Evolutionary conservation across 2,329 filamentous ascomycete species (phyloP).

Genomic region (Cordyceps tenuipes): DNA sequence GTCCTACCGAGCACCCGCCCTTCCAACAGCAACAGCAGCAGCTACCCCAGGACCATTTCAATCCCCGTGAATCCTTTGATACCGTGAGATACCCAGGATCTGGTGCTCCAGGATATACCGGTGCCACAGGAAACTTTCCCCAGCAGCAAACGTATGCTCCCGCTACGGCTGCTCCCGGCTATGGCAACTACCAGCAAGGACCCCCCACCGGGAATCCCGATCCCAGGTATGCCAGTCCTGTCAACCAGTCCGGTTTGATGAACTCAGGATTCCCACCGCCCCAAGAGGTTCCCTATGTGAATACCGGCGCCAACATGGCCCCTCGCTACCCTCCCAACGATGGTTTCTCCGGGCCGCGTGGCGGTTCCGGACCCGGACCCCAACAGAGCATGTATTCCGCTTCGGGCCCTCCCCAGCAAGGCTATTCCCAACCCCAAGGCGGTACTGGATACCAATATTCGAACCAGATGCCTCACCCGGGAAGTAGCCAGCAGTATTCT

Average conservation of each 20-base stretch:
- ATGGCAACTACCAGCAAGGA: conserved; percentile 18
- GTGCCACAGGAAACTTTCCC: conserved; percentile 31
- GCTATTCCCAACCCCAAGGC: conserved; percentile 23
- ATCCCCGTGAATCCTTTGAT: conserved; percentile 34
- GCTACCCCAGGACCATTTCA: conserved; percentile 25
- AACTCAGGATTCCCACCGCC: conserved; percentile 22
- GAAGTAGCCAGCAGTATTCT: conserved; percentile 24
- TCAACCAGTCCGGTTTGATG: conserved; percentile 22
- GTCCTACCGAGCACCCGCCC: conserved; percentile 34
- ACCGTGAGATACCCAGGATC: conserved; percentile 43
- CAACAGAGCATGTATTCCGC: conserved; percentile 27
- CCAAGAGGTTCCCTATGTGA: conserved; percentile 27
- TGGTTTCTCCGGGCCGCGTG: conserved; percentile 24
- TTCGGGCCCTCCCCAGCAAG: conserved; percentile 22
- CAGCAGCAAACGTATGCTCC: conserved; percentile 20
- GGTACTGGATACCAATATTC: conserved; percentile 25
- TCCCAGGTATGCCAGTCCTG: conserved; percentile 23
- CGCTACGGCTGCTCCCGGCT: conserved; percentile 23
- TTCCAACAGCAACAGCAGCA: conserved; percentile 15
- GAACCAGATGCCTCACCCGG: conserved; percentile 25
- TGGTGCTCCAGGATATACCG: conserved; percentile 40
- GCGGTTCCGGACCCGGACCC: conserved; percentile 22
- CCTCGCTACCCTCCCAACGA: conserved; percentile 23
- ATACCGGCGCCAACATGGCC: conserved; percentile 27
- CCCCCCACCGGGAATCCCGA: conserved; percentile 24